These are phyloP conservation scores for Thraustochytrium striatum DNA, from an alignment of 352 stramenopile genomes.

Conservation along the genomic window DNA sequence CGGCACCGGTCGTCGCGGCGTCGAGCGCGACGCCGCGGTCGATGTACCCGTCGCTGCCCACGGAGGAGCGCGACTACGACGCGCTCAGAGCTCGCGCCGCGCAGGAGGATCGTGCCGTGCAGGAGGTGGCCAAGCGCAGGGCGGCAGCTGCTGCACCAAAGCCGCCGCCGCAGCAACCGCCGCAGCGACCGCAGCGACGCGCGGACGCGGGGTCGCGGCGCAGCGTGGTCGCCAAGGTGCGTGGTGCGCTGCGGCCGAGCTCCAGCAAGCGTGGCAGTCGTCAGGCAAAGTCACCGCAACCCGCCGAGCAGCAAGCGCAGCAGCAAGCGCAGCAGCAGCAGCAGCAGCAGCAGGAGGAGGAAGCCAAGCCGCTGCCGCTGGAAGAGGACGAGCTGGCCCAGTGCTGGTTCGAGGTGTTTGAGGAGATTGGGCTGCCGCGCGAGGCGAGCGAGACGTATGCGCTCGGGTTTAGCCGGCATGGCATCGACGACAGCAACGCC, in stretches of 20 bases:
- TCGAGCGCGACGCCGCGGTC: background rate
- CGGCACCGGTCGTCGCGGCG: too few species aligned
- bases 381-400: constrained; percentile 13
- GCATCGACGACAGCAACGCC: constrained; percentile 22
- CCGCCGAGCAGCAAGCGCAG: too few species aligned
- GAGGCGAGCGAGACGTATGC: constrained; percentile 4
- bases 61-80: background rate
- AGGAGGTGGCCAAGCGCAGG: too few species aligned
- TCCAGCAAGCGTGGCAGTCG: background rate
- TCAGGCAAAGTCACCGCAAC: too few species aligned
- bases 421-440: background rate
- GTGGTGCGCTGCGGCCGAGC: too few species aligned
- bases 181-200: background rate
- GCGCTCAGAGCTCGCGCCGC: too few species aligned
- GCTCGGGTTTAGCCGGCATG: constrained; percentile 22
- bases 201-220: too few species aligned
- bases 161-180: background rate
- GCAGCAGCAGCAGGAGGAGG: background rate
- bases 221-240: too few species aligned
- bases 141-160: background rate
- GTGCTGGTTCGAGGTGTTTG: constrained; percentile 35
- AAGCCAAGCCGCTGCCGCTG: background rate
- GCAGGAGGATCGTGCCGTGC: too few species aligned
- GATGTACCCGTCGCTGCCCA: constrained; percentile 10
- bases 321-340: too few species aligned